Evolutionary conservation across 257 asterid species (phyloP), one percentile per base, ranked within the genome.

Genomic region (Penstemon barbatus): DNA sequence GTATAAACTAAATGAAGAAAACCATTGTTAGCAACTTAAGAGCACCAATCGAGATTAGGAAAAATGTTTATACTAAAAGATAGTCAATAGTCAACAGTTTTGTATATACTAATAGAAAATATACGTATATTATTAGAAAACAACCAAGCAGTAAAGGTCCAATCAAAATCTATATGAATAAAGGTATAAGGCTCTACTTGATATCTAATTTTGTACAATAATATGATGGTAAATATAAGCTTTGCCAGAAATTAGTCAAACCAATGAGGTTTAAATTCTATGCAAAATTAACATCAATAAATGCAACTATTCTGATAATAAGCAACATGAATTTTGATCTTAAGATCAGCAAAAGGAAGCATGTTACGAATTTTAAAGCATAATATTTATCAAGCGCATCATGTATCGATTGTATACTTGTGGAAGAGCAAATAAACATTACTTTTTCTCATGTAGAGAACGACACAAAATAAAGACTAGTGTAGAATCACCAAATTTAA

Each of bases 131-230:
- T 5, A 2, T 25, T 25, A 25, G 12, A 53, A 12, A 15, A 7
- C 5, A 8, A 67, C 6, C 44, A 10, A 10, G 8, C 6, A 43
- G 11, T 4, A 18, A 46, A 48, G 33, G 7, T 6, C 12, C 12
- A 4, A 40, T 46, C 12, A 69, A 53, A 59, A 42, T 12, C 25
- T 18, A 65, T 25, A 25, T 25, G 25, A 66, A 70, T 6, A 2
- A 71, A 75, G 54, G 51, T 18, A 42, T 38, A 72, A 54, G 57
- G 15, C n/a, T 11, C 46, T 59, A 6, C 19, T 15, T n/a, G 40
- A 25, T 25, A 25, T 25, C 33, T 25, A 25, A 25, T 46, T 42
- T 7, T 51, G 49, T 65, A 49, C 49, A 49, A 57, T 41, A 49
- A 56, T 25, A 59, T n/a, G 36, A 66, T 40, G 44, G 11, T 4